Evolutionary conservation across 1,284 basidiomycete species (phyloP).

Genomic region (Porodaedalea pini): DNA sequence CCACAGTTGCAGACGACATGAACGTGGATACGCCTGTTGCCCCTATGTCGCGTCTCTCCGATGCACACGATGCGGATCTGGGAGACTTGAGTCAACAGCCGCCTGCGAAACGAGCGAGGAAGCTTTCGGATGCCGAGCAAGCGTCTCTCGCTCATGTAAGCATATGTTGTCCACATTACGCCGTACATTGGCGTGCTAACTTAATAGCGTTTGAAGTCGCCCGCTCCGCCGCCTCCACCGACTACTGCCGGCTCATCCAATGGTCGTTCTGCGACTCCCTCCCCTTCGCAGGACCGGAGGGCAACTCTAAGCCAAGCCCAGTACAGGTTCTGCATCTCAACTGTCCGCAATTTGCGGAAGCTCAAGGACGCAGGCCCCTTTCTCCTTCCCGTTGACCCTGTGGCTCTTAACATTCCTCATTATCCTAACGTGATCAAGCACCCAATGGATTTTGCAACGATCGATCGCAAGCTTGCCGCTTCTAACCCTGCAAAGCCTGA

Average conservation of each 20-base stretch:
- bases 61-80: not conserved
- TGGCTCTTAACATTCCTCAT: conserved; percentile 87
- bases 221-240: conserved; percentile 59
- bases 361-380: conserved; percentile 83
- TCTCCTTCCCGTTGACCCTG: conserved; percentile 85
- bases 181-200: conserved; percentile 55
- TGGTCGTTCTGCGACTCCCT: conserved; percentile 36
- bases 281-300: conserved; percentile 25
- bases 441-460: conserved; percentile 95
- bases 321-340: conserved; percentile 78
- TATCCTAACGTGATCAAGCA: conserved; percentile 84
- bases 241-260: conserved; percentile 20
- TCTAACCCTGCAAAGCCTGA: conserved; percentile 79
- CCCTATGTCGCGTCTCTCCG: conserved; percentile 11
- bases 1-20: conserved; percentile 14
- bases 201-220: conserved; percentile 52
- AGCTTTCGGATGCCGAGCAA: conserved; percentile 50
- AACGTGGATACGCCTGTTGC: conserved; percentile 12
- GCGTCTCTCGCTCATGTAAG: conserved; percentile 64
- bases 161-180: conserved; percentile 39
- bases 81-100: conserved; percentile 59
- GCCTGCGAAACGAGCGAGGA: conserved; percentile 64
- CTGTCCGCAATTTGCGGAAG: conserved; percentile 84
- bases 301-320: conserved; percentile 60
- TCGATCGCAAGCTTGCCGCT: conserved; percentile 82